phyloP scores from a whole-genome alignment of 2,329 filamentous ascomycete species.

The Neoarthrinium moseri region DNA sequence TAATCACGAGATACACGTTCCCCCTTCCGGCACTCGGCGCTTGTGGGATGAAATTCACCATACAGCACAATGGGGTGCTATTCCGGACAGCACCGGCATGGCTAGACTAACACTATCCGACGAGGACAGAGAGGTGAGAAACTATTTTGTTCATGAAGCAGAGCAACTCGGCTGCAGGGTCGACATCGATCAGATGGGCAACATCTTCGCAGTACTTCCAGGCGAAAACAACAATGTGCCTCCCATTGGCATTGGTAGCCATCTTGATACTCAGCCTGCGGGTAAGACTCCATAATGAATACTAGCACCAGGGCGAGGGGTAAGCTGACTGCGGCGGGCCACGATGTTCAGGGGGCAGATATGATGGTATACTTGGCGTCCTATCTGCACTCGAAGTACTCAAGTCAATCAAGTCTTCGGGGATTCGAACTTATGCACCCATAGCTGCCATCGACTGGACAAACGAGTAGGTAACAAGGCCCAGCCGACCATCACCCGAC shows the following conservation, averaged over 20 bases:
- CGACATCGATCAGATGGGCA: constrained; percentile 19
- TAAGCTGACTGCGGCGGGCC: too few species aligned
- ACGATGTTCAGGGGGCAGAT: too few species aligned
- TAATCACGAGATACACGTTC: too few species aligned
- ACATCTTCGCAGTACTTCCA: constrained; percentile 44
- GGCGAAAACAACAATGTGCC: constrained; percentile 54
- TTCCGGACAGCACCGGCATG: not conserved
- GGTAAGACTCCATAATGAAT: too few species aligned
- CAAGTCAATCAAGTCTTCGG: constrained; percentile 62
- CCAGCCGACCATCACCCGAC: not conserved
- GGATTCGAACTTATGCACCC: constrained; percentile 65
- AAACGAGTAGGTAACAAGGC: constrained; percentile 36
- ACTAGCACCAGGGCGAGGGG: too few species aligned
- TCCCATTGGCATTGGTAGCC: constrained; percentile 66
- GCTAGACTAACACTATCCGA: constrained; percentile 3
- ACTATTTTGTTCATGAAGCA: constrained; percentile 17
- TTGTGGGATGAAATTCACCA: constrained; percentile 8
- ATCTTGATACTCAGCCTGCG: constrained; percentile 59
- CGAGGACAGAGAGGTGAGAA: constrained; percentile 16
- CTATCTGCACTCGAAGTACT: constrained; percentile 70
- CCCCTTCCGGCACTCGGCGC: too few species aligned
- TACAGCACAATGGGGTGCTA: constrained; percentile 6
- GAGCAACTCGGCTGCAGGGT: constrained; percentile 14
- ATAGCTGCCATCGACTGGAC: constrained; percentile 76
- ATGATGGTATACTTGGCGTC: constrained; percentile 75